Conservation (phyloP, 2,329 filamentous ascomycete species). For the Ascosphaera pollenicola region DNA sequence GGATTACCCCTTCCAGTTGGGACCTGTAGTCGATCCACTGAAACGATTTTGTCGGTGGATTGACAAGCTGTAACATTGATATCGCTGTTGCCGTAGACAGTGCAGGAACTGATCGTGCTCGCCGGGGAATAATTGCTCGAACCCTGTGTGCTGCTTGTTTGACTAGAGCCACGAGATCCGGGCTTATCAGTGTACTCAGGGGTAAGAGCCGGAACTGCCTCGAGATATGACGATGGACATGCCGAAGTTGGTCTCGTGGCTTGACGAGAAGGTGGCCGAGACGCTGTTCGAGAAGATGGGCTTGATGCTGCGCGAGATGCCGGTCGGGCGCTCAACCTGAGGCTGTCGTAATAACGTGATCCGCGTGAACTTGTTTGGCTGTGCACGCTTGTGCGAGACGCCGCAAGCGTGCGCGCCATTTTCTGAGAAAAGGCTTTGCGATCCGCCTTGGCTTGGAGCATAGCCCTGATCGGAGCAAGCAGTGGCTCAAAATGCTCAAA, state of each 20-base stretch:
- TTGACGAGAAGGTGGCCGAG: neutral
- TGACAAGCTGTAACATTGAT: neutral
- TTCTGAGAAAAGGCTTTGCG: constrained; percentile 24
- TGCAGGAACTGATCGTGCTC: neutral
- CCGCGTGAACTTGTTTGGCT: constrained; percentile 5
- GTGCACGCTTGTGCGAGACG: constrained; percentile 2
- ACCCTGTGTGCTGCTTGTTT: neutral
- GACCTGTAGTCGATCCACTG: neutral
- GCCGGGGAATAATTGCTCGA: constrained; percentile 1
- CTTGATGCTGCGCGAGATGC: neutral
- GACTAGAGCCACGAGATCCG: neutral
- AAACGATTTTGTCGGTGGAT: neutral
- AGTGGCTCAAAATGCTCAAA: constrained; percentile 74
- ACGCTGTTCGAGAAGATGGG: neutral
- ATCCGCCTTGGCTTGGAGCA: constrained; percentile 2
- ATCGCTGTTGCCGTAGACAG: neutral
- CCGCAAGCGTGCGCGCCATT: constrained; percentile 8
- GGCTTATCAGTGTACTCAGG: neutral
- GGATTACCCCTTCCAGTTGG: neutral
- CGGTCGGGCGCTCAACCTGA: constrained; percentile 4
- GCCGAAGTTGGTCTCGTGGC: neutral
- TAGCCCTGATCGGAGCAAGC: constrained; percentile 56
- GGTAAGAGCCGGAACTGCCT: neutral
- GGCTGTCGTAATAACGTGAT: constrained; percentile 2
- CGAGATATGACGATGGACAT: neutral